These are phyloP conservation scores for Logfia minima DNA, from an alignment of 129 eudicot species.

Conservation along the genomic window DNA sequence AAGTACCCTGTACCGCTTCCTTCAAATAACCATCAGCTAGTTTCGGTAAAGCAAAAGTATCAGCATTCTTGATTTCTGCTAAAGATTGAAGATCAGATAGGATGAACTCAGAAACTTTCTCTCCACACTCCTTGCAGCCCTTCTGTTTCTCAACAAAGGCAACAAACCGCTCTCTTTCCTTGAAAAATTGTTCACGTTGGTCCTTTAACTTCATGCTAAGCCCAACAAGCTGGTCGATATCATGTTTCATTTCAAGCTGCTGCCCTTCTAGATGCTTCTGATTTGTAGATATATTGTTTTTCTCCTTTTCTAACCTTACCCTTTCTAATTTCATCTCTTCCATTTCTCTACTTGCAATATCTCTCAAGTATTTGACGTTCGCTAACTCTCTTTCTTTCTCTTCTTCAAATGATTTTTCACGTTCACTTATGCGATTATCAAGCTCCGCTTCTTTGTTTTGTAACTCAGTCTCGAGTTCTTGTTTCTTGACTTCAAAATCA, in stretches of 20 bases:
- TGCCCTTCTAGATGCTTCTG: constrained; percentile 71
- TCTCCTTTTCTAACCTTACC: constrained; percentile 58
- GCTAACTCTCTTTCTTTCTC: constrained; percentile 62
- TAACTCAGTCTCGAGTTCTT: constrained; percentile 67
- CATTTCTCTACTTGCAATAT: constrained; percentile 71
- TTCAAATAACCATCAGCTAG: constrained; percentile 62
- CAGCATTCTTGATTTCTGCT: constrained; percentile 47
- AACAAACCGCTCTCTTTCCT: constrained; percentile 81
- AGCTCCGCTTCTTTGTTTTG: constrained; percentile 54
- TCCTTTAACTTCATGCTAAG: constrained; percentile 85
- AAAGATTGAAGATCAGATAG: constrained; percentile 72
- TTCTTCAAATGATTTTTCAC: constrained; percentile 61
- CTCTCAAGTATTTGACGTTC: constrained; percentile 56
- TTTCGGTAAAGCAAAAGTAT: constrained; percentile 62
- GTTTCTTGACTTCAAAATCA: constrained; percentile 71
- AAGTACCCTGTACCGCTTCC: constrained; percentile 43
- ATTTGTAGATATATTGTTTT: constrained; percentile 49
- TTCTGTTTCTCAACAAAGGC: constrained; percentile 68
- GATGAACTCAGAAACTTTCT: constrained; percentile 60
- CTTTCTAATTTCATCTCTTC: constrained; percentile 78
- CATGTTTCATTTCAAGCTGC: constrained; percentile 74
- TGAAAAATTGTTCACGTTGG: constrained; percentile 74
- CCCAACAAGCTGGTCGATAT: constrained; percentile 71
- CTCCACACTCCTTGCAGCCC: constrained; percentile 75
- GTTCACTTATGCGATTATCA: constrained; percentile 51